phyloP scores from a whole-genome alignment of 805 yeast genomes.

The Saturnispora halmiae region DNA sequence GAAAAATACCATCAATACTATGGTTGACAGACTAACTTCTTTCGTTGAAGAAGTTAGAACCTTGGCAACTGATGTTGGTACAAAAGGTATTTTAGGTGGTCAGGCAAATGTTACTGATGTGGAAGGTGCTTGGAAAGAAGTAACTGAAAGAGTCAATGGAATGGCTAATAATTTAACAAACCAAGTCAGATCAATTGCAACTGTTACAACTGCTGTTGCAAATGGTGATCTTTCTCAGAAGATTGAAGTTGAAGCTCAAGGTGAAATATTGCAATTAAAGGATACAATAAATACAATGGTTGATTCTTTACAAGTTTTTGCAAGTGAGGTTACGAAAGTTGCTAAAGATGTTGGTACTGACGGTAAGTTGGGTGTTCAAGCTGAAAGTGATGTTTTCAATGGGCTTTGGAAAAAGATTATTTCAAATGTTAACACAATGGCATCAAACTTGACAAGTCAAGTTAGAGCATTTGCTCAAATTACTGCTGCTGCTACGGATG shows the following conservation, averaged over 20 bases:
- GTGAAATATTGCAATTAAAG: constrained; percentile 79
- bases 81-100: constrained; percentile 80
- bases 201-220: constrained; percentile 87
- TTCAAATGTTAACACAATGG: constrained; percentile 88
- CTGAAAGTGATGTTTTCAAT: constrained; percentile 83
- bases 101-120: constrained; percentile 81
- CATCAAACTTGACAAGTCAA: constrained; percentile 84
- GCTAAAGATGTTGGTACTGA: constrained; percentile 91
- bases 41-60: constrained; percentile 79
- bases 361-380: constrained; percentile 88
- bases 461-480: constrained; percentile 90
- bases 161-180: constrained; percentile 85
- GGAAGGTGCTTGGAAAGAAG: constrained; percentile 83
- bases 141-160: constrained; percentile 80
- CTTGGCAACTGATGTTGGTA: constrained; percentile 81
- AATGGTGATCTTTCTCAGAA: constrained; percentile 81
- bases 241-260: constrained; percentile 84
- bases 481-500: constrained; percentile 91
- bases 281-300: constrained; percentile 89
- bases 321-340: constrained; percentile 80
- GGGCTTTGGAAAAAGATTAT: constrained; percentile 90
- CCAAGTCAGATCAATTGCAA: constrained; percentile 82
- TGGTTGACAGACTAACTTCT: constrained; percentile 81
- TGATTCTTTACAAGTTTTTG: constrained; percentile 80
- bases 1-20: constrained; percentile 73